Evolutionary conservation across 1,284 basidiomycete species (phyloP).

Genomic region (Cryptococcus sp.): DNA sequence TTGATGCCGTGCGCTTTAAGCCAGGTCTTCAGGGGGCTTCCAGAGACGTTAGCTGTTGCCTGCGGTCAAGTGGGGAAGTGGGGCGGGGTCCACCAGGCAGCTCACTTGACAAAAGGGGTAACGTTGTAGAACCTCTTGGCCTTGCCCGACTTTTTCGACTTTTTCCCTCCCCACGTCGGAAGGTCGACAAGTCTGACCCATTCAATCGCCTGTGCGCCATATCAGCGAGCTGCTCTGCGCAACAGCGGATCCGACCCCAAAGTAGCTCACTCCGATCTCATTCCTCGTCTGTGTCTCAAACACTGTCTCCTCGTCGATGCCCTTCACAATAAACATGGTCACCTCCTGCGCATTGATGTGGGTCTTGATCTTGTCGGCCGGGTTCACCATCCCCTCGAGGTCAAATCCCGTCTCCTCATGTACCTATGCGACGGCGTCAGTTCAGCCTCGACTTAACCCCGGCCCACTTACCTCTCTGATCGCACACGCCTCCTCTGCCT

Average conservation of each 20-base stretch:
- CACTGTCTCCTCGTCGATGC: conserved; percentile 80
- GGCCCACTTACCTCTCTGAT: conserved; percentile 70
- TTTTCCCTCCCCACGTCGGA: conserved; percentile 87
- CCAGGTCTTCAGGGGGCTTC: conserved; percentile 42
- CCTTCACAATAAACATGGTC: conserved; percentile 85
- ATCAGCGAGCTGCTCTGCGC: conserved; percentile 1
- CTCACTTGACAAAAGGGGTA: conserved; percentile 87
- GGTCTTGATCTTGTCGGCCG: conserved; percentile 73
- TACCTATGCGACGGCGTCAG: conserved; percentile 57
- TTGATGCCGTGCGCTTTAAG: conserved; percentile 32
- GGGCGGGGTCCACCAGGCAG: conserved; percentile 11
- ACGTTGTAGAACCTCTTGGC: conserved; percentile 88
- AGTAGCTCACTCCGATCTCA: conserved; percentile 93
- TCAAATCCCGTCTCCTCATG: conserved; percentile 93
- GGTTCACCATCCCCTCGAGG: conserved; percentile 65
- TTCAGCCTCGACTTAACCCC: background rate
- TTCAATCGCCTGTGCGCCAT: conserved; percentile 72
- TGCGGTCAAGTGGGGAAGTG: no score
- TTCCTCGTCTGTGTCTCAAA: conserved; percentile 95
- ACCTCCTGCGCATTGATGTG: conserved; percentile 86
- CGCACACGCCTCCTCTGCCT: conserved; percentile 77
- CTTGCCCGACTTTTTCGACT: conserved; percentile 31
- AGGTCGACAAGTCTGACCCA: conserved; percentile 91
- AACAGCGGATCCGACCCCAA: background rate
- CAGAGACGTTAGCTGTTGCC: no score